These are phyloP conservation scores for Delonix regia DNA, from an alignment of 306 rosid genomes.

Conservation along the genomic window DNA sequence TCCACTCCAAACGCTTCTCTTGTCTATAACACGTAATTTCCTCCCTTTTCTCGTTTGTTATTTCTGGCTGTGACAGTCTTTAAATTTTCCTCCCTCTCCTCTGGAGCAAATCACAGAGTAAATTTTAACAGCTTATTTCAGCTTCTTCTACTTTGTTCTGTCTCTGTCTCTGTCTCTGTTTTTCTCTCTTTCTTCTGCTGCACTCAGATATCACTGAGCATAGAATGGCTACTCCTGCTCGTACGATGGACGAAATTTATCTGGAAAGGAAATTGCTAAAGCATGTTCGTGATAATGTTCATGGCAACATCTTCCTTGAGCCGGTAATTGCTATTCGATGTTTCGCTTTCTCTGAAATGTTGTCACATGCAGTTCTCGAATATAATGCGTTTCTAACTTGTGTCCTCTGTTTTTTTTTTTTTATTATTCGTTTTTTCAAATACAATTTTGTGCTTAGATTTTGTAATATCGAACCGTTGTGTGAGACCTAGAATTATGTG, in stretches of 20 bases:
- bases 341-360: background rate
- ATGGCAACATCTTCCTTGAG: constrained; percentile 71
- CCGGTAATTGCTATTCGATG: constrained; percentile 46
- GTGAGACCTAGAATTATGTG: constrained; percentile 13
- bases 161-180: constrained; percentile 6
- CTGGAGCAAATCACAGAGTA: background rate
- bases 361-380: background rate
- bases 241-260: constrained; percentile 21
- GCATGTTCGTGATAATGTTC: constrained; percentile 73
- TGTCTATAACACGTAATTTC: background rate
- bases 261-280: constrained; percentile 50
- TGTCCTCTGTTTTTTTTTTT: background rate
- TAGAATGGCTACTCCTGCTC: constrained; percentile 42
- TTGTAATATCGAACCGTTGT: background rate
- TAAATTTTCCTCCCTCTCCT: constrained; percentile 6
- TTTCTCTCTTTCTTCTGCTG: background rate
- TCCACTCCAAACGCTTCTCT: background rate
- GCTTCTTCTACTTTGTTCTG: constrained; percentile 4
- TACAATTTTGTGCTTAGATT: background rate
- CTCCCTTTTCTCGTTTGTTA: background rate
- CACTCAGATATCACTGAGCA: constrained; percentile 16
- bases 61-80: background rate
- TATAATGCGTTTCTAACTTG: constrained; percentile 18
- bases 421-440: background rate
- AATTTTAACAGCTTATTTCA: background rate